Conservation (phyloP, 2,329 filamentous ascomycete species). For the Aschersonia sp. region DNA sequence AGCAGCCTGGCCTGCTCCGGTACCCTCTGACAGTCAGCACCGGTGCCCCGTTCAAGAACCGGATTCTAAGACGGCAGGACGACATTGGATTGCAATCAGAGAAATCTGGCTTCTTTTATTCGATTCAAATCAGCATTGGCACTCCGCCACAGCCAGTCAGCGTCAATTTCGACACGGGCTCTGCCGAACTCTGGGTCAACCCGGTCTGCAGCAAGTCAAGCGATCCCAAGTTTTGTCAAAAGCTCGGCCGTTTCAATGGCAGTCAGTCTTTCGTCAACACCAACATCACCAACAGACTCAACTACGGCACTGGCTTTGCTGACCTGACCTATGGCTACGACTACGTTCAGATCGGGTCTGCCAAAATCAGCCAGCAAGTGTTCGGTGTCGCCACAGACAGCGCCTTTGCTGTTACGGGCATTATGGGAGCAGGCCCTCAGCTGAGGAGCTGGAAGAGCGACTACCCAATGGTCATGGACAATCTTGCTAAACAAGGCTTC, state of each 20-base stretch:
- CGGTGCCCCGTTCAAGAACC: constrained; percentile 14
- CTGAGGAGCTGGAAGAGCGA: constrained; percentile 17
- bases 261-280: constrained; percentile 15
- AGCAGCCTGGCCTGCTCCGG: constrained; percentile 13
- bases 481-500: constrained; percentile 16
- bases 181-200: constrained; percentile 27
- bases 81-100: constrained; percentile 11
- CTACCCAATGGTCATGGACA: constrained; percentile 21
- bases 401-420: constrained; percentile 14
- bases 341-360: constrained; percentile 16
- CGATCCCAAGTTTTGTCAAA: constrained; percentile 13
- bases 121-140: constrained; percentile 21
- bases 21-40: constrained; percentile 14
- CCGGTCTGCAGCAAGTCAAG: constrained; percentile 19
- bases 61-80: constrained; percentile 14
- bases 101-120: constrained; percentile 20
- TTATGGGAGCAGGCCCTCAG: constrained; percentile 20
- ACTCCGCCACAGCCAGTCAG: constrained; percentile 21
- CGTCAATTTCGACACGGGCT: constrained; percentile 26
- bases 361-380: constrained; percentile 17
- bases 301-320: constrained; percentile 18
- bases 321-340: constrained; percentile 20
- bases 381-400: constrained; percentile 21
- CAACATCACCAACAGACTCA: constrained; percentile 10
- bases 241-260: constrained; percentile 15